Percentiles rank a stretch among this genome's conserved stretches.
Evolutionary conservation across 805 yeast species (phyloP).

Genomic region (Clavispora carvajalis): DNA sequence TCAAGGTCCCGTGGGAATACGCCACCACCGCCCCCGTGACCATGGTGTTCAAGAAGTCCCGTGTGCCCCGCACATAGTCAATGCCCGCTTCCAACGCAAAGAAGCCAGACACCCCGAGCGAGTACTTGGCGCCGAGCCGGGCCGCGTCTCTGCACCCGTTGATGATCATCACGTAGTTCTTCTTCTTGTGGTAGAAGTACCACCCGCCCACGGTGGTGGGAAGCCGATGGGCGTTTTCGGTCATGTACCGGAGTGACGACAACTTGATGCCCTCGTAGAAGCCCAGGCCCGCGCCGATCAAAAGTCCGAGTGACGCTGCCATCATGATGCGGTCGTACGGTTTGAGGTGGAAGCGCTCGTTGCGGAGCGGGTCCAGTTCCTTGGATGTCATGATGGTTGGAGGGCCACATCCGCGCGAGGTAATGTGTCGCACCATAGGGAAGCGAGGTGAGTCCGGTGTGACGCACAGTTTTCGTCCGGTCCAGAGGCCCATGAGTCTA

Average conservation of each 20-base stretch:
- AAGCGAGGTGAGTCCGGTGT: neutral
- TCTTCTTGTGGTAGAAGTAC: constrained; percentile 83
- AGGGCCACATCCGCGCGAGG: neutral
- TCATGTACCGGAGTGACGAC: constrained; percentile 57
- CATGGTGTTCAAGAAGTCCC: constrained; percentile 62
- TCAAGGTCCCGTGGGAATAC: constrained; percentile 42
- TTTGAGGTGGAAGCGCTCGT: constrained; percentile 46
- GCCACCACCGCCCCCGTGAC: constrained; percentile 52
- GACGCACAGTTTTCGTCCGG: neutral
- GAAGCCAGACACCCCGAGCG: constrained; percentile 42
- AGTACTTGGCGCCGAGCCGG: constrained; percentile 30
- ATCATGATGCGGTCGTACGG: constrained; percentile 43
- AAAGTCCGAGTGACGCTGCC: constrained; percentile 32
- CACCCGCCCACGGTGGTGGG: constrained; percentile 78
- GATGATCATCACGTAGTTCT: constrained; percentile 66
- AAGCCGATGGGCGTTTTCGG: constrained; percentile 77
- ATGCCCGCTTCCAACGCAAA: constrained; percentile 59
- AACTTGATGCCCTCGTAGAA: constrained; percentile 52
- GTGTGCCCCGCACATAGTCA: constrained; percentile 45
- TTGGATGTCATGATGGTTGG: no score
- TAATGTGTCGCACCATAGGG: neutral
- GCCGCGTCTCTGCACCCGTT: constrained; percentile 48
- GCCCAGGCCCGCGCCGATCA: constrained; percentile 49
- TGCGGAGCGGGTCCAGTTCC: constrained; percentile 2
- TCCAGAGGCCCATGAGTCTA: no score